Conservation (phyloP, 129 eudicot genomes). For the Artemisia tridentata region DNA sequence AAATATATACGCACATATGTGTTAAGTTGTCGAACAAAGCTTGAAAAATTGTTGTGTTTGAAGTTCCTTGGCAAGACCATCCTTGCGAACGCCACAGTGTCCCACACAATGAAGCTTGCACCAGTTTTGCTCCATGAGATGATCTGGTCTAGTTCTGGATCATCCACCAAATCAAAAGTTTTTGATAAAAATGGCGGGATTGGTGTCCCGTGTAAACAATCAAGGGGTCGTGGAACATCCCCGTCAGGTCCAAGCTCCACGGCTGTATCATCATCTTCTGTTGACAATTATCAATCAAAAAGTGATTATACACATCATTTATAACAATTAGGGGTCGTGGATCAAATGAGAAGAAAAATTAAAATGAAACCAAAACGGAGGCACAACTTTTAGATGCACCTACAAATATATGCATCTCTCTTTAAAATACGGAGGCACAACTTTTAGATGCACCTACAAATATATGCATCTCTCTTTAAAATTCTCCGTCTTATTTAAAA, state of each 20-base stretch:
- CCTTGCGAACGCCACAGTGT: conserved; percentile 56
- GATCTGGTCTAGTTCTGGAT: conserved; percentile 42
- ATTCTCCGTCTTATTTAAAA: background rate
- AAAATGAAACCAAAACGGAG: too few relatives aligned
- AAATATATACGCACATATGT: conserved; percentile 80
- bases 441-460: too few relatives aligned
- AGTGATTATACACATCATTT: conserved; percentile 6
- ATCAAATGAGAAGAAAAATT: too few relatives aligned
- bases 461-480: too few relatives aligned
- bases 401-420: too few relatives aligned
- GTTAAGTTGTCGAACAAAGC: conserved; percentile 95
- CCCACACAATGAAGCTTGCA: conserved; percentile 79
- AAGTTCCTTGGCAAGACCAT: conserved; percentile 63
- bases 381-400: too few relatives aligned
- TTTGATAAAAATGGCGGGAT: conserved; percentile 79
- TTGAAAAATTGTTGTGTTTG: conserved; percentile 89
- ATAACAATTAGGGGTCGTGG: background rate
- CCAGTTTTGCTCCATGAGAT: conserved; percentile 71
- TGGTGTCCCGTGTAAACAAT: conserved; percentile 47
- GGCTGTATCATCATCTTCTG: conserved; percentile 17
- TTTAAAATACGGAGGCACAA: too few relatives aligned
- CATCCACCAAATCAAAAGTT: conserved; percentile 75
- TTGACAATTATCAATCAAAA: conserved; percentile 6
- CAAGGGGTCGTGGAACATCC: conserved; percentile 60
- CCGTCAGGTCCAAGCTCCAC: conserved; percentile 5